Evolutionary conservation across 345 rosid genomes (phyloP).

Genomic region (Odontarrhena argentea): DNA sequence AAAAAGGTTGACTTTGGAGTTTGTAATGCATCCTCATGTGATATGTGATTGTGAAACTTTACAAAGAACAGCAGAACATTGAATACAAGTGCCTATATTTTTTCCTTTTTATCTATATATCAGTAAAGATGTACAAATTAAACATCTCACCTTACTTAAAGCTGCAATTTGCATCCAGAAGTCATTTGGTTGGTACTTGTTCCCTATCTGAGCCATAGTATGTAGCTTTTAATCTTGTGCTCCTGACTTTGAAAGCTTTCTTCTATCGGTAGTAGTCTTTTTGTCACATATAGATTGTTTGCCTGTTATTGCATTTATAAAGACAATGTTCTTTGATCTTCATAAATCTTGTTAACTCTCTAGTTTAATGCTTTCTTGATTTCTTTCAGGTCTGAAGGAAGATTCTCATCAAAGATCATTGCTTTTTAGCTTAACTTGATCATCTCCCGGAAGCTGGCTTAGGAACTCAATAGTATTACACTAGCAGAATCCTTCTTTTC

Average conservation of each 20-base stretch:
- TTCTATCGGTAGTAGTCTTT: background rate
- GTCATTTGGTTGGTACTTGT: constrained; percentile 17
- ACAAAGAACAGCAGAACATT: background rate
- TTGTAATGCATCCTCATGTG: constrained; percentile 26
- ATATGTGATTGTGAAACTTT: constrained; percentile 3
- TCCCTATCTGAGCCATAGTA: constrained; percentile 13
- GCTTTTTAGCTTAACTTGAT: constrained; percentile 7
- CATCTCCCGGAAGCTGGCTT: background rate
- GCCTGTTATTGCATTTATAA: background rate
- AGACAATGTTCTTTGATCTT: constrained; percentile 5
- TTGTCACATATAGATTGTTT: background rate
- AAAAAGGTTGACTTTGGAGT: constrained; percentile 23
- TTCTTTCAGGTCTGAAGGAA: constrained; percentile 10
- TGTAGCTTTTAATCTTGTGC: constrained; percentile 14
- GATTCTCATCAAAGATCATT: constrained; percentile 21
- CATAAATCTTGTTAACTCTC: background rate
- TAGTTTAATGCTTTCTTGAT: constrained; percentile 27
- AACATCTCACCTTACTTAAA: background rate
- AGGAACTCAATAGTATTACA: background rate
- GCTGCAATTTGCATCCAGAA: constrained; percentile 9
- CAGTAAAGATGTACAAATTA: background rate
- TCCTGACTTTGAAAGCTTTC: constrained; percentile 7
- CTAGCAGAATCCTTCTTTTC: constrained; percentile 8
- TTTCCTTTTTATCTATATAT: background rate
- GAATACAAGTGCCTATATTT: background rate